A percentile compares a stretch with the other conserved stretches of the same genome.
Conservation (phyloP, 2,329 filamentous ascomycete species). For the Pseudogymnoascus destructans region DNA sequence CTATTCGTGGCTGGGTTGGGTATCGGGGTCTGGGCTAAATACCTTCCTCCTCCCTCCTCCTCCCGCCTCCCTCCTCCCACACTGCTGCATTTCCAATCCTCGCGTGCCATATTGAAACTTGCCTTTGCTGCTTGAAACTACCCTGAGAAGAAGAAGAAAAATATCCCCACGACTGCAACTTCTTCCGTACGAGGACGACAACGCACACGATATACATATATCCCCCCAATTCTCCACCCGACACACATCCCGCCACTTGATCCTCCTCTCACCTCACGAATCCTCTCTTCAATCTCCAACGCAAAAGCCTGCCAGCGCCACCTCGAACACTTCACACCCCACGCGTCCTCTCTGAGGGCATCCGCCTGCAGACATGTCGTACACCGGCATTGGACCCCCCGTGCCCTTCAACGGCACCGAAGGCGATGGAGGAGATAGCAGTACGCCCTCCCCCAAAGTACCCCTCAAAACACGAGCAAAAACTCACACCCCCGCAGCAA, state of each 20-base stretch:
- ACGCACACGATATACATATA: background rate
- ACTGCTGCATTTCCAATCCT: background rate
- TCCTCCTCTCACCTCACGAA: no score
- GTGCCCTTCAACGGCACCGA: slow-evolving; percentile 48
- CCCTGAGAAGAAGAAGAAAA: background rate
- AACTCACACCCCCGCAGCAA: slow-evolving; percentile 37
- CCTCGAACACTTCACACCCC: background rate
- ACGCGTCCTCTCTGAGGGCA: background rate
- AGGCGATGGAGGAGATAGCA: slow-evolving; percentile 26
- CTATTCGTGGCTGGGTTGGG: background rate
- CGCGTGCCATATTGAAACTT: background rate
- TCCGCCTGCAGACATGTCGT: slow-evolving; percentile 11
- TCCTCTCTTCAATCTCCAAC: no score
- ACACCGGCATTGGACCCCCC: slow-evolving; percentile 37
- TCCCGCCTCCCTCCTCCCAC: background rate
- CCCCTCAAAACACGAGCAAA: background rate
- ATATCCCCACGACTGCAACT: background rate
- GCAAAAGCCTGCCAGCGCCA: no score
- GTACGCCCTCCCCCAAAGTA: slow-evolving; percentile 18
- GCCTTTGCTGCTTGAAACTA: no score
- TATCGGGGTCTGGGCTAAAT: background rate
- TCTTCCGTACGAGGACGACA: background rate
- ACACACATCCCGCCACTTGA: no score
- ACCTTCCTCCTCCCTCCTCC: background rate
- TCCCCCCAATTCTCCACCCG: no score